Evolutionary conservation across 495 filamentous ascomycete genomes (phyloP), one percentile per base, ranked within the genome.

Genomic region (Gamarada debralockiae): DNA sequence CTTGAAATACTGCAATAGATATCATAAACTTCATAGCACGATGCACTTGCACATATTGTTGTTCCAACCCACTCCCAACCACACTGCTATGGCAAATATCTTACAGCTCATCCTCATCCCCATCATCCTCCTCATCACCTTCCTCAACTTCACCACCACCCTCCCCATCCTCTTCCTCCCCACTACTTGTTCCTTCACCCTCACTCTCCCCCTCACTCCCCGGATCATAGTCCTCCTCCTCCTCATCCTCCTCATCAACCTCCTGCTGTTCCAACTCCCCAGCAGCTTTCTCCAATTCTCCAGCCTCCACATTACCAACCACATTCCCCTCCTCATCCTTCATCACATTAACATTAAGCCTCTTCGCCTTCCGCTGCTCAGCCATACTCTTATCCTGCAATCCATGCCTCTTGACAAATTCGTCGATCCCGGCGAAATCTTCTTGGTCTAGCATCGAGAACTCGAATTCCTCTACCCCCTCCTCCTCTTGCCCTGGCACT

Each of bases 341-440:
- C 7, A 65, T 70, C 0, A 73, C 76, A 36, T 87, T 91, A n/a
- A 83, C 76, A 59, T 85, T 87, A 50, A 82, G 79, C 42, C 63
- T 66, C 76, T 93, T 96, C 10, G 93, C 93, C 53, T 89, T 83
- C 20, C 93, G 69, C 54, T 83, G 80, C 60, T 92, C 92, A 4
- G 93, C 93, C 82, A 98, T 82, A 61, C 90, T 95, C 18, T 89
- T 82, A 65, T 98, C 93, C 49, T 96, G 89, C 27, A 98, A 77
- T 13, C 81, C 78, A 60, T 96, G 87, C 13, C 78, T 74, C 59
- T 85, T 84, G 44, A 97, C 79, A 64, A 96, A 98, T 21, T 74
- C 73, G 55, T 97, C 89, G 45, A 98, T 97, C 2, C 84, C 88
- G 1, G 76, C 70, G 63, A 85, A 92, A 59, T 96, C 85, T 37